phyloP scores from a whole-genome alignment of 371 early-diverging fungal genomes.

The Mortierella sp. region DNA sequence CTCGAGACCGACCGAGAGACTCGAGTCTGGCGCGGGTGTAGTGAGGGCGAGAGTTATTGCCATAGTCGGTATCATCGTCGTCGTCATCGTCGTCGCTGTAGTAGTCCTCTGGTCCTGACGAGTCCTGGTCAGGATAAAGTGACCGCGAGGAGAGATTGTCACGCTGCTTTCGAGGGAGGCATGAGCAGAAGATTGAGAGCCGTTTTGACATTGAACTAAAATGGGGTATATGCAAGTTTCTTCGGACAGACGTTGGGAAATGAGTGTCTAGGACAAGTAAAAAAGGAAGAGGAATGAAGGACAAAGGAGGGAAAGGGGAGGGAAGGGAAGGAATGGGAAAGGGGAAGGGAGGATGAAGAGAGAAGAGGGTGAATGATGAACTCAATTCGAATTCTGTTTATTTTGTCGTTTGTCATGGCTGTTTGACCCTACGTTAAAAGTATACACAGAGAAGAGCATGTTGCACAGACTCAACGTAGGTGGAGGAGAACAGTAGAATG shows the following conservation, averaged over 20 bases:
- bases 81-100: slow-evolving; percentile 29
- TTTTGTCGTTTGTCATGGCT: not conserved
- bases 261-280: too few relatives aligned
- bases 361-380: not conserved
- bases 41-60: not conserved
- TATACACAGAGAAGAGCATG: too few relatives aligned
- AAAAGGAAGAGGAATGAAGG: too few relatives aligned
- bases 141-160: slow-evolving; percentile 50
- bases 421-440: too few relatives aligned
- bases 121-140: slow-evolving; percentile 48
- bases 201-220: slow-evolving; percentile 40
- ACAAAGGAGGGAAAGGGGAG: slow-evolving; percentile 4
- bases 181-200: slow-evolving; percentile 41
- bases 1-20: slow-evolving; percentile 1
- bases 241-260: too few relatives aligned
- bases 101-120: slow-evolving; percentile 40
- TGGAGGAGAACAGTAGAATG: too few relatives aligned
- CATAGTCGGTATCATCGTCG: not conserved
- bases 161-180: slow-evolving; percentile 42
- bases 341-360: not conserved
- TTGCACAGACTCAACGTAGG: too few relatives aligned
- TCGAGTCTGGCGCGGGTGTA: slow-evolving; percentile 9
- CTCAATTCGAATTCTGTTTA: not conserved
- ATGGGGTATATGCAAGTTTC: too few relatives aligned
- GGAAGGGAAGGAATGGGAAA: not conserved